A percentile compares a stretch with the other conserved stretches of the same genome.
These are phyloP conservation scores for Neurospora sp. DNA, from an alignment of 495 filamentous ascomycete genomes.

Conservation along the genomic window DNA sequence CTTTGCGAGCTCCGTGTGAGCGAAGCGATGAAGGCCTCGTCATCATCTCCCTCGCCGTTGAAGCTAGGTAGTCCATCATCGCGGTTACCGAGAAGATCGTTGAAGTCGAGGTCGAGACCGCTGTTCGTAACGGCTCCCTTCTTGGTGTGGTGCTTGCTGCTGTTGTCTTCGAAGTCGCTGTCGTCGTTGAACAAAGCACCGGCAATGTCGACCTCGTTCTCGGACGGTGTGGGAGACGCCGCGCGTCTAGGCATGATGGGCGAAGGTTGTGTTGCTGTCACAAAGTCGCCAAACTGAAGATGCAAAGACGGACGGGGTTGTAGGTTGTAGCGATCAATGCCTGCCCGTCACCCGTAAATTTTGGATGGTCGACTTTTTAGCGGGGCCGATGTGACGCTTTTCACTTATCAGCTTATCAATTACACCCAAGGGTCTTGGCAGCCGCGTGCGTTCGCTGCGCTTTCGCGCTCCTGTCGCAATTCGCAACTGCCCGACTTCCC, in stretches of 20 bases:
- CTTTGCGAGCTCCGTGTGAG: slow-evolving; percentile 77
- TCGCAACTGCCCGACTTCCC: neutral
- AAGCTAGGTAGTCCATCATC: neutral
- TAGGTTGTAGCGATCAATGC: neutral
- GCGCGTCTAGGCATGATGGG: slow-evolving; percentile 37
- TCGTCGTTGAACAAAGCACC: slow-evolving; percentile 61
- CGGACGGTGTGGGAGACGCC: slow-evolving; percentile 74
- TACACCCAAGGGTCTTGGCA: neutral
- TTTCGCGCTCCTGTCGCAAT: neutral
- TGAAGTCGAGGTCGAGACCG: slow-evolving; percentile 29
- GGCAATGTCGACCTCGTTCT: slow-evolving; percentile 87
- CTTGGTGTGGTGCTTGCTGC: neutral
- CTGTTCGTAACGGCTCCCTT: slow-evolving; percentile 14
- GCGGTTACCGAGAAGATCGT: slow-evolving; percentile 31
- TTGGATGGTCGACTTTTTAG: slow-evolving; percentile 10
- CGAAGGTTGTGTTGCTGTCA: neutral
- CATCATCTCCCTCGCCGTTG: slow-evolving; percentile 34
- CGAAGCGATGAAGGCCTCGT: slow-evolving; percentile 81
- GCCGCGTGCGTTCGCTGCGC: neutral
- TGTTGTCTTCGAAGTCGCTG: slow-evolving; percentile 20
- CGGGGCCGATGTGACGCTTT: slow-evolving; percentile 15
- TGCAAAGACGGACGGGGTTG: neutral
- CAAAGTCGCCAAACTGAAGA: neutral
- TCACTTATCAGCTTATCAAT: slow-evolving; percentile 8
- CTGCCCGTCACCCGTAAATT: neutral